Base-by-base conservation (phyloP, 31 red algal genomes). In the Odonthalia washingtoniensis region DNA sequence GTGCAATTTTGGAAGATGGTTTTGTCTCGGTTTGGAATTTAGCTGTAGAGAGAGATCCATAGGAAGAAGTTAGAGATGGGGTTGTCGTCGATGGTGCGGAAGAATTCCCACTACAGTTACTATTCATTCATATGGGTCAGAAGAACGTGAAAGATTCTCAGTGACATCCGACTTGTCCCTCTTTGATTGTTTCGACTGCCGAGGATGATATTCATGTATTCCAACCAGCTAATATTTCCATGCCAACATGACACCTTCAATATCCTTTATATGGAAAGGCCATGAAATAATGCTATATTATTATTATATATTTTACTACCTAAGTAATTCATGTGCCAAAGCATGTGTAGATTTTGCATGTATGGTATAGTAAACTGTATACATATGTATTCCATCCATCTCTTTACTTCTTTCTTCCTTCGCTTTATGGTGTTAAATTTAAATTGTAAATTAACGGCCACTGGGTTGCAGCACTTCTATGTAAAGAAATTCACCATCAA, bases 81-180 rank as follows among this genome's bases (percentile, higher is more conserved):
- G 85, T 85, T 34, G 91, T 91, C 4, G 46, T 92, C 17, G 65
- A 75, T 31, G 93, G 87, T 24, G 88, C 90, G 18, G 91, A 91
- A 32, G 84, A 97, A 69, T 86, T 92, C 65, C 96, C 96, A 40
- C 85, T 93, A 5, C 96, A 95, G 69, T 45, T 98, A 65, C 87
- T 98, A 46, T 98, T 98, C 77, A 41, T 95, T 68, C 96, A 98
- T 76, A 85, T 90, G 91, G 96, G 96, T 3, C 90, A 93, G 60
- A 78, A 65, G 53, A 87, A 95, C 46, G 84, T 90, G 9, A 95
- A 98, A 40, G 96, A 98, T 46, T 83, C 91, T 5, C 96, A 95
- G 60, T 98, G 96, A 93, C 88, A 92, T 95, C 83, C 80, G 30
- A 28, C 70, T 34, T 83, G 81, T 44, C 70, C 72, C 5, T 90